Conservation (phyloP, 192 early-diverging fungal species). For the Coemansia biformis region DNA sequence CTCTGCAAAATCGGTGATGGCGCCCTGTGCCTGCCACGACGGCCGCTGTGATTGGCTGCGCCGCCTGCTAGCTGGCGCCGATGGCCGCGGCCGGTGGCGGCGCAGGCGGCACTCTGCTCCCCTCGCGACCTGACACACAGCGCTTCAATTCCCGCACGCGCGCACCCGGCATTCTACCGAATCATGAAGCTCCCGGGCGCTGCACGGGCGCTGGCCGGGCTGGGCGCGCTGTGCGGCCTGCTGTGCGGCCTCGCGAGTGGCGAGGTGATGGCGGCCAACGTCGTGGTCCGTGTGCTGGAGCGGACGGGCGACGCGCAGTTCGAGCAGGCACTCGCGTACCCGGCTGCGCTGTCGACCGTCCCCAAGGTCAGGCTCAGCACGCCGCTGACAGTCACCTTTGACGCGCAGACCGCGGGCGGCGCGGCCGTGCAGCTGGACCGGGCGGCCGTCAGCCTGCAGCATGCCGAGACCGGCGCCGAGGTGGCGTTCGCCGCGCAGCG, state of each 20-base stretch:
- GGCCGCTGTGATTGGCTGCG: conserved; percentile 18
- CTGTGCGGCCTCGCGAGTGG: conserved; percentile 2
- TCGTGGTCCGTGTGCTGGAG: conserved; percentile 35
- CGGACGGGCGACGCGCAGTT: conserved; percentile 48
- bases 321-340: conserved; percentile 18
- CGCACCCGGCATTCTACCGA: too few species aligned
- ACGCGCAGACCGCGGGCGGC: conserved; percentile 1
- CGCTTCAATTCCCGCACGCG: background rate
- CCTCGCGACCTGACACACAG: too few species aligned
- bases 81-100: too few species aligned
- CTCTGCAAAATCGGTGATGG: background rate
- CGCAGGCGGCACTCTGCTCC: too few species aligned
- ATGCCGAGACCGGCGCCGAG: conserved; percentile 23
- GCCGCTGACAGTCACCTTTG: conserved; percentile 33
- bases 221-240: conserved; percentile 4
- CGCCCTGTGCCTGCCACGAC: conserved; percentile 23
- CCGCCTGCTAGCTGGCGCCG: too few species aligned
- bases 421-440: conserved; percentile 28
- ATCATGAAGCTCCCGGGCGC: conserved; percentile 6
- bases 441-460: conserved; percentile 36
- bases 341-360: conserved; percentile 5
- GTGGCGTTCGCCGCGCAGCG: conserved; percentile 18
- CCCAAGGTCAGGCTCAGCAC: conserved; percentile 25
- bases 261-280: conserved; percentile 12
- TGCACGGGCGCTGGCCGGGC: conserved; percentile 3